Percentiles rank a stretch among this genome's conserved stretches.
Conservation (phyloP, 192 early-diverging fungal species). For the Linnemannia exigua region DNA sequence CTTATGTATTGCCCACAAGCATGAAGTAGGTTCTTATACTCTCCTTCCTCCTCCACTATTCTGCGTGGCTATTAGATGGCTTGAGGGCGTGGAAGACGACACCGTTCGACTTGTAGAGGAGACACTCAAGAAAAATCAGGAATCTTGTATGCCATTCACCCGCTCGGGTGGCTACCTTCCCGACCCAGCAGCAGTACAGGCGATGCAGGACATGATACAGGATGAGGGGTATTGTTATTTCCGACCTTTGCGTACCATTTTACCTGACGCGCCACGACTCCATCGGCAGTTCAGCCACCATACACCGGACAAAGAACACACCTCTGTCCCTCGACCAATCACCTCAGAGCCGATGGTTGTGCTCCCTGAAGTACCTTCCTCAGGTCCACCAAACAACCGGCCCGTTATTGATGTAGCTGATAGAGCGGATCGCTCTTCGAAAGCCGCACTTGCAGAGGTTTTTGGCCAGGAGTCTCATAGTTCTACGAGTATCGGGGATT, state of each 20-base stretch:
- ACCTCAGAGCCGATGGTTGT: background rate
- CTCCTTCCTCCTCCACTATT: background rate
- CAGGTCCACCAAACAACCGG: background rate
- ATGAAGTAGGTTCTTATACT: background rate
- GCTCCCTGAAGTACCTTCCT: background rate
- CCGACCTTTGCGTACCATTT: background rate
- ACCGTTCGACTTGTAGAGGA: conserved; percentile 24
- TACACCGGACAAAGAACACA: background rate
- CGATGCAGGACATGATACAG: conserved; percentile 8
- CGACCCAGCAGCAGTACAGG: conserved; percentile 8
- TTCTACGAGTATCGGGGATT: background rate
- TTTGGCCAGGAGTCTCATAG: background rate
- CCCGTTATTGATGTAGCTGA: background rate
- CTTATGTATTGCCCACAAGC: background rate
- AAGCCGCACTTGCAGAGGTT: background rate
- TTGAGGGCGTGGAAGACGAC: conserved; percentile 35
- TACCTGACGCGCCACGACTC: background rate
- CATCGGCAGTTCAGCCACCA: background rate
- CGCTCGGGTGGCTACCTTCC: conserved; percentile 41
- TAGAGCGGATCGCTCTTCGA: background rate
- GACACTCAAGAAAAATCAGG: conserved; percentile 33
- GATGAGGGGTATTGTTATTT: conserved; percentile 12
- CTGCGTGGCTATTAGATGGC: conserved; percentile 17
- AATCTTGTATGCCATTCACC: conserved; percentile 24
- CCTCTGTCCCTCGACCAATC: background rate